Base-by-base conservation (phyloP, 352 stramenopile genomes). In the Phytophthora pistaciae region DNA sequence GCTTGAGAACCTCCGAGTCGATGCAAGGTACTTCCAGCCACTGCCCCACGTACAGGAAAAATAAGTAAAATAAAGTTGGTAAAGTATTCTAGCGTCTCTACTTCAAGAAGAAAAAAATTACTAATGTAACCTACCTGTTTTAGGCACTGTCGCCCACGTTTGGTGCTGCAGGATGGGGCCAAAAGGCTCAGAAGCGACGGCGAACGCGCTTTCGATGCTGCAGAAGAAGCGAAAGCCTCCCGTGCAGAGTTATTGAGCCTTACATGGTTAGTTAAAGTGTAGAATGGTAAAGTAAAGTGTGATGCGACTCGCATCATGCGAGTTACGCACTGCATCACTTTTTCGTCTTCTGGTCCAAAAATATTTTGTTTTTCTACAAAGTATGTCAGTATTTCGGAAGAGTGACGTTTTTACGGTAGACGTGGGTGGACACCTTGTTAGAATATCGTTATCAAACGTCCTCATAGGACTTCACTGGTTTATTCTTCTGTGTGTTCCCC, bases 11-110 rank as follows among this genome's bases (percentile, higher is more conserved):
- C 0, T 29, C 21, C 11, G 21, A 33, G 29, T 80, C 64, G 2
- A 71, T 49, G 21, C 77, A 68, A 10, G 77, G 70, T 8, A 57
- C 46, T 13, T 72, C 64, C 16, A 82, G 38, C 74, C 72, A 78
- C 74, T 84, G 16, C 13, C 29, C 16, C 36, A 42, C 7, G 36
- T 16, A 42, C 13, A 4, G 33, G 11, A 40, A 16, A 5, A 42
- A 44, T n/a, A 44, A 44, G 8, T 36, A 36, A 36, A 36, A 11
- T 36, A 36, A 36, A 36, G 8, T 11, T 36, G 29, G 8, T 9
- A 36, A 36, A 36, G 7, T 36, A 36, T 36, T 36, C 0, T 36
- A 11, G 29, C 27, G 27, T 29, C 27, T 29, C 3, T 29, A 29
- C 27, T 29, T 29, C 29, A 11, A 36, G 0, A 36, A 36, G 29